phyloP scores from a whole-genome alignment of 208 protist genomes.

The Acanthamoeba healyi region DNA sequence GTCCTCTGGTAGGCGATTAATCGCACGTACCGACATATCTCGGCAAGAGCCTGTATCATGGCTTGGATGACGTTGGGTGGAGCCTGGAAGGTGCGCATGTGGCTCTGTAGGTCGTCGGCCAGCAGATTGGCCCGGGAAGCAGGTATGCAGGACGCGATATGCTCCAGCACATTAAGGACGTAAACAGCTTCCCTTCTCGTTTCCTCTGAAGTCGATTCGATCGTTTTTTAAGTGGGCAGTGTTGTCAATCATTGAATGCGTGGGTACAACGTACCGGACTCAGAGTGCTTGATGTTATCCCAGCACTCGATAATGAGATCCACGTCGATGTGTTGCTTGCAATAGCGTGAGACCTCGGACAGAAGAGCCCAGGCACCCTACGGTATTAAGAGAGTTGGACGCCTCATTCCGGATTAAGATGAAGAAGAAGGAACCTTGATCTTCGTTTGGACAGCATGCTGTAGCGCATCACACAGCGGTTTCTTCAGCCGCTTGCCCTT shows the following conservation, averaged over 20 bases:
- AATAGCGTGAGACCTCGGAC: constrained; percentile 31
- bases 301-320: constrained; percentile 45
- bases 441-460: constrained; percentile 38
- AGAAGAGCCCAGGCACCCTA: constrained; percentile 64
- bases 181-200: constrained; percentile 33
- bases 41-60: constrained; percentile 65
- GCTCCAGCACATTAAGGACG: constrained; percentile 33
- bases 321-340: constrained; percentile 7
- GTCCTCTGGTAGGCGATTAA: neutral
- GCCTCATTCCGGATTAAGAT: too few species aligned
- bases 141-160: constrained; percentile 38
- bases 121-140: neutral
- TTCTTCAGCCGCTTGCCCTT: constrained; percentile 60
- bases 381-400: too few species aligned
- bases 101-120: constrained; percentile 42
- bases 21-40: neutral
- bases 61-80: constrained; percentile 51
- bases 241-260: neutral
- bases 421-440: neutral
- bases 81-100: constrained; percentile 4
- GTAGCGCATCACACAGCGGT: constrained; percentile 65
- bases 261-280: neutral
- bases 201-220: neutral
- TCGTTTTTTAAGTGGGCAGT: neutral
- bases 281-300: constrained; percentile 45